Evolutionary conservation across 2,329 filamentous ascomycete species (phyloP).

Genomic region (Fusarium nematophilum): DNA sequence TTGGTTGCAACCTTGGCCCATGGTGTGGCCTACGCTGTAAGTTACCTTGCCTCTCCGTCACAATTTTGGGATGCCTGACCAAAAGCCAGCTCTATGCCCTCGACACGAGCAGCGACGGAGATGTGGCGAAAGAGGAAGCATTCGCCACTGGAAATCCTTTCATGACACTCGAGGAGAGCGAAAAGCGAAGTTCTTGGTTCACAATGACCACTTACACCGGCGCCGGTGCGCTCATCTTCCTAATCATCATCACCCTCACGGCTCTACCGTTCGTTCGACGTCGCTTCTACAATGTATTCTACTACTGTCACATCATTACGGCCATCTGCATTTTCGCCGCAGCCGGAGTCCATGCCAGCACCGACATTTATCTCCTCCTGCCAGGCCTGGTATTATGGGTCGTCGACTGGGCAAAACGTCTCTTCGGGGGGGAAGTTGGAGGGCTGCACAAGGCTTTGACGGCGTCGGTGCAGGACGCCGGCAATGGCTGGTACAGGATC

Average conservation of each 20-base stretch:
- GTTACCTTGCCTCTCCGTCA: background rate
- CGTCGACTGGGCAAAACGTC: conserved; percentile 1
- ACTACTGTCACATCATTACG: conserved; percentile 8
- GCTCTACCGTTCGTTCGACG: conserved; percentile 8
- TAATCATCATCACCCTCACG: conserved; percentile 8
- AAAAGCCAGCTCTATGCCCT: conserved; percentile 3
- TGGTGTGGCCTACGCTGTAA: conserved; percentile 12
- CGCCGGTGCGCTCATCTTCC: background rate
- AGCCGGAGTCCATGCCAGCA: conserved; percentile 12
- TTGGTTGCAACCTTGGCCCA: background rate
- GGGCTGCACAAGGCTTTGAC: background rate
- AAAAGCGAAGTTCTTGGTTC: conserved; percentile 10
- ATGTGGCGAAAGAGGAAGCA: background rate
- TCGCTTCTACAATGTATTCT: conserved; percentile 12
- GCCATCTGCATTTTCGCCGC: conserved; percentile 6
- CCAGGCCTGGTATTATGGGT: conserved; percentile 14
- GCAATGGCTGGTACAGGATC: conserved; percentile 9
- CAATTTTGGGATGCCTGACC: background rate
- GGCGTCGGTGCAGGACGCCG: conserved; percentile 6
- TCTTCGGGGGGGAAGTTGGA: conserved; percentile 4
- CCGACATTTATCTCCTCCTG: conserved; percentile 12
- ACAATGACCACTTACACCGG: conserved; percentile 14
- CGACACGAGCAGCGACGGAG: conserved; percentile 4
- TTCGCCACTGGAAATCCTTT: conserved; percentile 13
- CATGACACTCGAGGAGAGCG: conserved; percentile 14